Evolutionary conservation across 1,284 basidiomycete species (phyloP).

Genomic region (Boletellus deceptivus): DNA sequence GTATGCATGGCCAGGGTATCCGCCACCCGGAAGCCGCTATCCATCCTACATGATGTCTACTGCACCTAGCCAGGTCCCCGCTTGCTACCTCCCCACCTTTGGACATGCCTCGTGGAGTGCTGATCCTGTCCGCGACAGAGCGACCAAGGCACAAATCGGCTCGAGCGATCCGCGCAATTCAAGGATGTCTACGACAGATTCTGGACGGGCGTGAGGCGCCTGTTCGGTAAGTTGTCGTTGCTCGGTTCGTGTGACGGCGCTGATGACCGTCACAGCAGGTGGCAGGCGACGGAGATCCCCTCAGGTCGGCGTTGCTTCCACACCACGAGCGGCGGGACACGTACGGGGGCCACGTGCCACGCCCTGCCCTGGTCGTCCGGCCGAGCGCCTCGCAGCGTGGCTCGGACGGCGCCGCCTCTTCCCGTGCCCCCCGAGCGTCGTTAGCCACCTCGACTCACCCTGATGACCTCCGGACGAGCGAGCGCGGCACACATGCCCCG

Average conservation of each 20-base stretch:
- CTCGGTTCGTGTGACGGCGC: no score
- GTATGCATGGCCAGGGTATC: background rate
- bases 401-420: no score
- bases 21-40: background rate
- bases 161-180: background rate
- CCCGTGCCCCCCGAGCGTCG: no score
- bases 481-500: conserved; percentile 20
- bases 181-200: background rate
- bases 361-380: conserved; percentile 33
- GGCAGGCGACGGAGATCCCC: no score
- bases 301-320: no score
- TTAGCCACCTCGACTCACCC: conserved; percentile 26
- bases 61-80: background rate
- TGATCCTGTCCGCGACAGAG: background rate
- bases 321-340: no score
- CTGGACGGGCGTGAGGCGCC: no score
- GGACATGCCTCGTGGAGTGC: background rate
- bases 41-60: background rate
- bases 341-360: background rate
- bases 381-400: conserved; percentile 33
- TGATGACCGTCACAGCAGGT: no score
- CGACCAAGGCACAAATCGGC: no score
- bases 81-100: background rate
- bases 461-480: background rate
- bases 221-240: no score